Evolutionary conservation across 2,329 filamentous ascomycete species (phyloP), one percentile per base, ranked within the genome.

Genomic region (Huntiella moniliformis): DNA sequence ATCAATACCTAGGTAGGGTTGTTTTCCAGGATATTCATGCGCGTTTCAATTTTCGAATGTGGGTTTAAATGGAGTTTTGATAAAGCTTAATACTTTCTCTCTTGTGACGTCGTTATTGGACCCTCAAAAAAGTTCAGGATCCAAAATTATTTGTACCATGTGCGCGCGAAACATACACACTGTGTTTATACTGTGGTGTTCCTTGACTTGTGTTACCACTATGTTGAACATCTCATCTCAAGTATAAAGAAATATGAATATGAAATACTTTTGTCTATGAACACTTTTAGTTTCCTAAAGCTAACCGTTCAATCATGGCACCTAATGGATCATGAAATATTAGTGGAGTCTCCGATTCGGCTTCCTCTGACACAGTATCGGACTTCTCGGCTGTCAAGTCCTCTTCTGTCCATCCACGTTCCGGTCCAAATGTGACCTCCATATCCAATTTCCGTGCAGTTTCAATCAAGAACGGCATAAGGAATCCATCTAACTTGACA

Each of bases 361-460:
- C 31, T 36, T 36, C 22, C 22, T 28, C 34, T 5, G 15, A 6
- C 12, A 33, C 4, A 13, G 7, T n/a, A 16, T 11, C 31, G n/a
- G 10, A 3, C 40, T 32, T 34, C 16, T 42, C 28, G 7, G 15
- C 22, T 28, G n/a, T 42, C 31, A 16, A 13, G 5, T n/a, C 5
- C 22, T 33, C 13, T 22, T 75, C 67, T 0, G 66, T 71, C 80
- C 79, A 84, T 3, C 75, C 75, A 49, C 77, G 65, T 53, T 76
- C 67, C 0, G 75, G 71, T 0, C 81, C 81, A 78, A 79, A 87
- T 13, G 62, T 62, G n/a, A 85, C 66, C 36, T 59, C 60, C 51
- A 71, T 68, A 17, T 68, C 60, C 13, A 66, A 63, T 5, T 64
- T 58, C 7, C 59, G 62, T 1, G 68, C 66, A 3, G 71, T 65